phyloP scores from a whole-genome alignment of 306 rosid genomes.

The Carpinus fangiana region DNA sequence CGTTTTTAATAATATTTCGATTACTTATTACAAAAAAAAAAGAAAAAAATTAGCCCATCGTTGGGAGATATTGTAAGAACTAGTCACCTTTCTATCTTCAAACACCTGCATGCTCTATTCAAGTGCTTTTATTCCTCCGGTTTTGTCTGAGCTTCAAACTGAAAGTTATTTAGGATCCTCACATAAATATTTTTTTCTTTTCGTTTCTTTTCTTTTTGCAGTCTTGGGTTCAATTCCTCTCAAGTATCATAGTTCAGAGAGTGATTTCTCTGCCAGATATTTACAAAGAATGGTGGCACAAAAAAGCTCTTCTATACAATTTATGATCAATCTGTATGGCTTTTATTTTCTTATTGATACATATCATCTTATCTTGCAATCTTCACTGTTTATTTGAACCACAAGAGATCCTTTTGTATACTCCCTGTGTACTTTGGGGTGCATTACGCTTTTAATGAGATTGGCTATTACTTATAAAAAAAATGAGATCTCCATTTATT shows the following conservation, averaged over 20 bases:
- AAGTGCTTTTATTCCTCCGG: background rate
- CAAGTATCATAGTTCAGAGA: slow-evolving; percentile 71
- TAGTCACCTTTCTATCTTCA: background rate
- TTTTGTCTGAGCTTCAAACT: background rate
- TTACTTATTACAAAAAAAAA: too few species aligned
- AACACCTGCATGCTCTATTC: background rate
- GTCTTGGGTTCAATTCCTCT: slow-evolving; percentile 88
- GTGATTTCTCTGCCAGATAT: slow-evolving; percentile 71
- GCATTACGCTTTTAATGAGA: too few species aligned
- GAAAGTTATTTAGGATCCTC: background rate
- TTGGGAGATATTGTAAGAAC: background rate
- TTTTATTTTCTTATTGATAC: slow-evolving; percentile 5
- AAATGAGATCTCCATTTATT: too few species aligned
- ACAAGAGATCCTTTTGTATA: too few species aligned
- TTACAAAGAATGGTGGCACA: slow-evolving; percentile 61
- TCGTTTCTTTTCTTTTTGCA: slow-evolving; percentile 30
- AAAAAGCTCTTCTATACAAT: slow-evolving; percentile 60
- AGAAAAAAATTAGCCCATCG: background rate
- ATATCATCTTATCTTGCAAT: too few species aligned
- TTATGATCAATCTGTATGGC: slow-evolving; percentile 74
- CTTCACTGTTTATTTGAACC: too few species aligned
- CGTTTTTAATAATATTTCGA: too few species aligned
- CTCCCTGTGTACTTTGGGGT: too few species aligned
- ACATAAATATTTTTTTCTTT: background rate
- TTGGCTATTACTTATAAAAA: too few species aligned